Base-by-base conservation (phyloP, 495 filamentous ascomycete species). In the Hyaloscypha finlandica region DNA sequence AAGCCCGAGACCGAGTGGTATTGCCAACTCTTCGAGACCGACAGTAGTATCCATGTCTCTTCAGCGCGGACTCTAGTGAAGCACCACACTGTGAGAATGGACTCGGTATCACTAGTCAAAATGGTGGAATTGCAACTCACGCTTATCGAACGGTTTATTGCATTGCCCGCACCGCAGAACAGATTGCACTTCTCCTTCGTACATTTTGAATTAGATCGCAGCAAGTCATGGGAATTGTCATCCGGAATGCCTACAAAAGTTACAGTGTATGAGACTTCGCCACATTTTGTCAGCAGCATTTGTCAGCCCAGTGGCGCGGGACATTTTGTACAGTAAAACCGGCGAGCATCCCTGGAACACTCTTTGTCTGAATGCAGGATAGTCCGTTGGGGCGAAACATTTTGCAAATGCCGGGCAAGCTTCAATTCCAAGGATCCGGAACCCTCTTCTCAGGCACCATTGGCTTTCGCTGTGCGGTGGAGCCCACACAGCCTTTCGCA, bases 11-110 rank as follows among this genome's bases (percentile, higher is more conserved):
- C 32, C 76, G 74, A 65, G 63, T 64, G 35, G 61, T 64, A 66
- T 33, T 71, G n/a, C 60, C 70, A 64, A 12, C 61, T 70, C 68
- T 74, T 74, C 77, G 74, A 74, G 79, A 79, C 54, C 79, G 77
- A 69, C 80, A 82, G 61, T 82, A 82, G 70, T 82, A 82, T 63
- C 76, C 76, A 77, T 82, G 79, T 75, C 80, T 78, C 68, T 82
- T 82, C 66, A 82, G 66, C 48, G 79, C 77, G 48, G 79, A 74
- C 62, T 80, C 79, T 81, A 61, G 12, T 8, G 12, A 61, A 61
- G 37, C 55, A 33, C 9, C 57, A 62, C n/a, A 55, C 29, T 37
- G 25, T 25, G 25, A 25, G 25, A 1, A 25, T 25, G 25, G 25
- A n/a, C 25, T 25, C 25, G 25, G 25, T 2, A 25, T 25, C 25